Evolutionary conservation across 805 yeast genomes (phyloP), one percentile per base, ranked within the genome.

Genomic region (Saccharomycopsis sp.): DNA sequence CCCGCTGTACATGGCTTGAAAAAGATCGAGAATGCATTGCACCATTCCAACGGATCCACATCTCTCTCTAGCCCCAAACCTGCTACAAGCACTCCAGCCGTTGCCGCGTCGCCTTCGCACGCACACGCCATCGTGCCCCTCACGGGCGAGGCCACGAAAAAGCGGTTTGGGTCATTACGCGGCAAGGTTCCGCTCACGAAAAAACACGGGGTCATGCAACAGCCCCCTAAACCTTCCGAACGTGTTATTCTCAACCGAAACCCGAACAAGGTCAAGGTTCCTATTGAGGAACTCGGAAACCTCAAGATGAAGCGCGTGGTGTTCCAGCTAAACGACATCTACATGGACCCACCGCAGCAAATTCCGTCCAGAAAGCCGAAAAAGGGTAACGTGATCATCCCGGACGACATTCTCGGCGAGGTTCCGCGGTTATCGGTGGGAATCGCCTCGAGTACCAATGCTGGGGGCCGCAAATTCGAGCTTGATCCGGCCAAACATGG

Each of bases 261-360:
- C 65, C 75, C 77, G 9, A 71, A 72, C 59, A 69, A 75, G 58
- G 67, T 69, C 25, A 62, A 68, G n/a, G 57, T 71, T 20, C 77
- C 76, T 8, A 67, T 73, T 23, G 67, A 68, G 51, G 63, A 62
- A 25, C 62, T 69, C 3, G 57, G 63, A n/a, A 67, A 67, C 3
- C 63, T 75, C 0, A 68, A 67, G 20, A 72, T 88, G 68, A 78
- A 81, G 63, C 75, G 92, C 61, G 96, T 90, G 2, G 79, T 83
- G 0, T 92, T 92, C 70, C 90, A 94, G 0, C 77, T 89, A 2
- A 87, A 87, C 55, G 82, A 85, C 56, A 80, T 90, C 61, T 78
- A 77, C 0, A 77, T 76, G 62, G 97, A 92, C 70, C 97, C 97
- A 1, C 96, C 97, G 0, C 97, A 92, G 67, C 97, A 91, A 68